A percentile compares a stretch with the other conserved stretches of the same genome.
These are phyloP conservation scores for Alnus rubra DNA, from an alignment of 306 rosid species.

Conservation along the genomic window DNA sequence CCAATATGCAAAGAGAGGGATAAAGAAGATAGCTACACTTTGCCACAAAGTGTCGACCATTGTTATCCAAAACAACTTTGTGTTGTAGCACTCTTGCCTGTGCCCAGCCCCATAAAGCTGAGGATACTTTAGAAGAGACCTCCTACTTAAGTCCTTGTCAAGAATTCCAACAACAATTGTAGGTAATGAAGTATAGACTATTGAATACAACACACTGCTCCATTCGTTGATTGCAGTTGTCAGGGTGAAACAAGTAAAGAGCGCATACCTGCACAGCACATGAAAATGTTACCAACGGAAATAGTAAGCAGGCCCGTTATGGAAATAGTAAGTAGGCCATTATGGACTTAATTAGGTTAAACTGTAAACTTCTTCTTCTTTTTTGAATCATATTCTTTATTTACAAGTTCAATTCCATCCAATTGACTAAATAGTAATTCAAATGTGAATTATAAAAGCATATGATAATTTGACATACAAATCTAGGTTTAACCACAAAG, in stretches of 20 bases:
- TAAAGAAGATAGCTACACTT: slow-evolving; percentile 70
- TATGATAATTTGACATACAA: neutral
- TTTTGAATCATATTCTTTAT: neutral
- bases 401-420: neutral
- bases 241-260: slow-evolving; percentile 67
- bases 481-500: neutral
- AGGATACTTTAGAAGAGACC: slow-evolving; percentile 70
- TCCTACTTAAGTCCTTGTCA: slow-evolving; percentile 89
- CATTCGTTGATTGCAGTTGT: slow-evolving; percentile 90
- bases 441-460: neutral
- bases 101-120: slow-evolving; percentile 91
- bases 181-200: slow-evolving; percentile 75
- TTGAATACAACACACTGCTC: slow-evolving; percentile 82
- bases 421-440: neutral
- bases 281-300: slow-evolving; percentile 1
- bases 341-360: neutral
- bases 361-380: neutral
- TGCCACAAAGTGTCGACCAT: slow-evolving; percentile 91
- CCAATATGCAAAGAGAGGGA: slow-evolving; percentile 77
- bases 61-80: slow-evolving; percentile 70
- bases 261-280: slow-evolving; percentile 66
- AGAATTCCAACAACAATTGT: slow-evolving; percentile 88
- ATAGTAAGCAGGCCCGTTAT: slow-evolving; percentile 8
- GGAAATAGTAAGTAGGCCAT: slow-evolving; percentile 13
- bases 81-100: slow-evolving; percentile 83